Evolutionary conservation across 2,329 filamentous ascomycete species (phyloP).

Genomic region (Penicillium sclerotigenum): DNA sequence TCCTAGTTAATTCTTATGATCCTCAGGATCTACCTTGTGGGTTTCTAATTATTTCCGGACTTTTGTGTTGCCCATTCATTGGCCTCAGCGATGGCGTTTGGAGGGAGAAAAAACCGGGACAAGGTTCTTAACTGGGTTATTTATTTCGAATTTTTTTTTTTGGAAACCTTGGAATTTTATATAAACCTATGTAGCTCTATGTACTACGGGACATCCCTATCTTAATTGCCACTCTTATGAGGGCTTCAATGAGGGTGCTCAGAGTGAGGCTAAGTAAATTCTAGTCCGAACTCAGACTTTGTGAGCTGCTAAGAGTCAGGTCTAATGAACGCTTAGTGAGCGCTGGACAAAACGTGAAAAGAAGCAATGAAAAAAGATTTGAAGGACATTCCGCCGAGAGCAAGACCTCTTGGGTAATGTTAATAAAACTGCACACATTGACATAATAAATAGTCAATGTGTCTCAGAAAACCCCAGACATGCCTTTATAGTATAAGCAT

Average conservation of each 20-base stretch:
- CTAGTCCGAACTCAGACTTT: background rate
- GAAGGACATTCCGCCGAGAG: background rate
- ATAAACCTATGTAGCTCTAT: background rate
- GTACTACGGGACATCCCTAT: background rate
- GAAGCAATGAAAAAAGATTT: background rate
- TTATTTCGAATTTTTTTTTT: background rate
- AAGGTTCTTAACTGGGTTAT: background rate
- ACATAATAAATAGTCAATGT: background rate
- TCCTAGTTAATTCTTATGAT: constrained; percentile 13
- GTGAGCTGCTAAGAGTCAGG: background rate
- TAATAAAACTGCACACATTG: no score
- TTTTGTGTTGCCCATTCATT: constrained; percentile 17
- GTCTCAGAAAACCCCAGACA: background rate
- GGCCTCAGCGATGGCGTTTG: constrained; percentile 27
- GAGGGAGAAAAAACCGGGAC: constrained; percentile 13
- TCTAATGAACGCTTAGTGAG: background rate
- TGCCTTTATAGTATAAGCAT: background rate
- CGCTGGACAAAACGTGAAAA: background rate
- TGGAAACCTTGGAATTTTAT: background rate
- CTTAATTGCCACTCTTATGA: background rate
- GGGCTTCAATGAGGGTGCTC: background rate
- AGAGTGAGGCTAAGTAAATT: background rate
- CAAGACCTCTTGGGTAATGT: background rate
- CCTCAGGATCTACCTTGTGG: constrained; percentile 1
- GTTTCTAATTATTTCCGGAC: constrained; percentile 2